Percentiles rank a stretch among this genome's conserved stretches.
phyloP scores from a whole-genome alignment of 208 protist species.

The Acanthamoeba divionensis region DNA sequence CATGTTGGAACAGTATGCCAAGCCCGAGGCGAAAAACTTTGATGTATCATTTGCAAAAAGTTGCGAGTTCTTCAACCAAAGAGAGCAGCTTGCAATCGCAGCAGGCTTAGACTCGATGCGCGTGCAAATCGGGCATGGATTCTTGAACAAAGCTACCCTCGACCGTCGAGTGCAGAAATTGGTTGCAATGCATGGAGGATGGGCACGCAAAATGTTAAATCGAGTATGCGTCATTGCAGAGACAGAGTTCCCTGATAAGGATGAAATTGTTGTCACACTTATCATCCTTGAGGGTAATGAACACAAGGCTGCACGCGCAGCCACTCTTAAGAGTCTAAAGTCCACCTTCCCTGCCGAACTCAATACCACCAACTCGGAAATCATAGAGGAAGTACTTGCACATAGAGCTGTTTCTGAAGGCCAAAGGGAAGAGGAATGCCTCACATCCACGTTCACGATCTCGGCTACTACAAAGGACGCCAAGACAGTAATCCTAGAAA shows the following conservation, averaged over 20 bases:
- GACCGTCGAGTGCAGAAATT: not conserved
- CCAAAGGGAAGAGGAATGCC: not conserved
- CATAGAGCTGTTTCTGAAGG: too few relatives aligned
- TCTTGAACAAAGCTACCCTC: slow-evolving; percentile 7
- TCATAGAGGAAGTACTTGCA: not conserved
- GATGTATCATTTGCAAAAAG: not conserved
- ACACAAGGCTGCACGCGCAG: not conserved
- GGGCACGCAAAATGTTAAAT: slow-evolving; percentile 29
- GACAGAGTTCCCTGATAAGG: not conserved
- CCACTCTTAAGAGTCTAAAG: not conserved
- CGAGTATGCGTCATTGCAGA: not conserved
- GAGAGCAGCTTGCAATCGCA: slow-evolving; percentile 45
- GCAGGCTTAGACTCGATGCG: slow-evolving; percentile 49
- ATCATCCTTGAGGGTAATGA: not conserved
- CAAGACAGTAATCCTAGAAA: not conserved
- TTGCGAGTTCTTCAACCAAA: slow-evolving; percentile 28
- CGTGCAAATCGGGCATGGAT: slow-evolving; percentile 18
- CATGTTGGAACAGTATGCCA: slow-evolving; percentile 31
- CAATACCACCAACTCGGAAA: too few relatives aligned
- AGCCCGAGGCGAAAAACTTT: not conserved
- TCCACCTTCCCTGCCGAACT: not conserved
- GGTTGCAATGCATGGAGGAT: not conserved
- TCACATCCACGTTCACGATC: too few relatives aligned
- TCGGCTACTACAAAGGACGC: too few relatives aligned
- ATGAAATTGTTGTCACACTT: not conserved